phyloP scores from a whole-genome alignment of 352 stramenopile genomes.

The Phytopythium kandeliae region DNA sequence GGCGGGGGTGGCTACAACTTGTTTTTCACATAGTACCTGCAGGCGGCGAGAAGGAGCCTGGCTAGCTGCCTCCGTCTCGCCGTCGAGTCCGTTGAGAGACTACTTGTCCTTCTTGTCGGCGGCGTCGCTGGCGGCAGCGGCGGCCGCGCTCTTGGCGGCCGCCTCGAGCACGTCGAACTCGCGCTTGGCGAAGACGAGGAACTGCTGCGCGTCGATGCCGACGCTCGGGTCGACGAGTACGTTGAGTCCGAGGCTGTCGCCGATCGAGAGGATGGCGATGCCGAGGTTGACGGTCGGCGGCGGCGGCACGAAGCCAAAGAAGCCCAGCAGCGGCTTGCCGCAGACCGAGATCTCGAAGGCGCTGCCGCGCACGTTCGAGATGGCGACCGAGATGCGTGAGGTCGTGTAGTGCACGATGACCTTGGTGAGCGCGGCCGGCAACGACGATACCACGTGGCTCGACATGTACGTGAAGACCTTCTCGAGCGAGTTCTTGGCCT shows the following conservation, averaged over 20 bases:
- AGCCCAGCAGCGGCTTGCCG: constrained; percentile 43
- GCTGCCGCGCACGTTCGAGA: constrained; percentile 61
- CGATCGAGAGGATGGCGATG: constrained; percentile 64
- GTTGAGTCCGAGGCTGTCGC: constrained; percentile 65
- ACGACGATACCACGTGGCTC: constrained; percentile 46
- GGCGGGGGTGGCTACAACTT: no score
- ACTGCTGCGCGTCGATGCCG: constrained; percentile 52
- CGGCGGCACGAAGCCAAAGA: constrained; percentile 74
- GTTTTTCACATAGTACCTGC: no score
- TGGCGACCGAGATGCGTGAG: constrained; percentile 52
- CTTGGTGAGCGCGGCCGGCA: constrained; percentile 47
- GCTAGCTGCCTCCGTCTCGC: no score
- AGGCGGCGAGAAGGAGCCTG: no score
- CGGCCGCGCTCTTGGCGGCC: no score
- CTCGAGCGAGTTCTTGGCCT: constrained; percentile 76
- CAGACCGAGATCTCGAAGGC: constrained; percentile 50
- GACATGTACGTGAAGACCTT: constrained; percentile 70
- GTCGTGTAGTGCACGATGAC: constrained; percentile 49
- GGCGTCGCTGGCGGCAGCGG: constrained; percentile 14
- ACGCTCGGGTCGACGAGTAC: constrained; percentile 71
- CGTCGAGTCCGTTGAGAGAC: no score
- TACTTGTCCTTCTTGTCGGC: constrained; percentile 30
- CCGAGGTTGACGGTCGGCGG: constrained; percentile 75
- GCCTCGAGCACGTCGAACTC: constrained; percentile 55
- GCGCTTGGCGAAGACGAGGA: constrained; percentile 55